Conservation (phyloP, 2,329 filamentous ascomycete species). For the Diaporthe batatas region DNA sequence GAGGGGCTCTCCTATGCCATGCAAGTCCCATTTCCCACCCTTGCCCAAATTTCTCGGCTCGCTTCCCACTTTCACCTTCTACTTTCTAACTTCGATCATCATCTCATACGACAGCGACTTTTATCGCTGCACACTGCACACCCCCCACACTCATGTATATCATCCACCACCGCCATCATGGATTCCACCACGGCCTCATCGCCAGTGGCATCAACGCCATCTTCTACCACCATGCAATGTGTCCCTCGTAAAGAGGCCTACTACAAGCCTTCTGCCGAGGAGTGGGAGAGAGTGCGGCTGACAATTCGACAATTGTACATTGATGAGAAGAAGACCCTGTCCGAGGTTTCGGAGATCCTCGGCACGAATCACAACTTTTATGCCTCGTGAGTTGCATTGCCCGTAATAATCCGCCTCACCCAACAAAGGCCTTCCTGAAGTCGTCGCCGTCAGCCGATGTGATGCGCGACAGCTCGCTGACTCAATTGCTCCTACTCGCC, state of each 20-base stretch:
- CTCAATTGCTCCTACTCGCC: constrained; percentile 3
- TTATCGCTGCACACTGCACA: background rate
- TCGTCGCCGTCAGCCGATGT: background rate
- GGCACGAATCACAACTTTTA: constrained; percentile 11
- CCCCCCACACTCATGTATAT: background rate
- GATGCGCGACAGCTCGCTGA: constrained; percentile 17
- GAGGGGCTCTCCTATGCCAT: constrained; percentile 32
- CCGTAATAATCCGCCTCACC: background rate
- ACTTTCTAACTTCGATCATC: constrained; percentile 30
- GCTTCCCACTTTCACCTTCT: constrained; percentile 37
- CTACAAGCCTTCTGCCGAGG: constrained; percentile 20
- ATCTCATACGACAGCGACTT: constrained; percentile 23
- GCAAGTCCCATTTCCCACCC: constrained; percentile 37
- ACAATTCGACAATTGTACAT: constrained; percentile 39
- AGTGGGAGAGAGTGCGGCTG: constrained; percentile 37
- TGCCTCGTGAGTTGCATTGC: constrained; percentile 40
- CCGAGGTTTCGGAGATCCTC: constrained; percentile 28
- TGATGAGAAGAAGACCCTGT: constrained; percentile 38
- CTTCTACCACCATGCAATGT: background rate
- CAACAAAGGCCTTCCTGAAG: background rate
- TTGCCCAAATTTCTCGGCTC: constrained; percentile 39
- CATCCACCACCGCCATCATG: constrained; percentile 1
- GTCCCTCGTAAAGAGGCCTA: constrained; percentile 20
- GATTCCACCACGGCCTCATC: constrained; percentile 1
- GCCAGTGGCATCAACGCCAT: background rate